Base-by-base conservation (phyloP, 495 filamentous ascomycete genomes). In the Pseudomonodictys pantanalensis region DNA sequence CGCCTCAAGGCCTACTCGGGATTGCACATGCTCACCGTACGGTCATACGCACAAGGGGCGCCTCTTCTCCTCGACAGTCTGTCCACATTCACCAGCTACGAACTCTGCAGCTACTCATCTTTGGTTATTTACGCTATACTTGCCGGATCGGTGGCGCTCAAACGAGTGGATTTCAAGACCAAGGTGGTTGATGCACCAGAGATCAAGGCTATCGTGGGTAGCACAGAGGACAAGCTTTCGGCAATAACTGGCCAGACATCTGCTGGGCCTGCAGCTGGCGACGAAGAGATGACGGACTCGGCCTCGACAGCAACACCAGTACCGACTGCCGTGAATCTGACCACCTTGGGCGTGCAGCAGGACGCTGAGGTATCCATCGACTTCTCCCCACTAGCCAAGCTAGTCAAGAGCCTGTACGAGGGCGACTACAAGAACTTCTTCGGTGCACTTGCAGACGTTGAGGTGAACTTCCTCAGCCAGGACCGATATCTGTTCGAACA, bases 71-170 rank as follows among this genome's bases (percentile, higher is more conserved):
- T 98, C 52, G 93, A 98, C 77, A 92, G 88, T 69, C 77, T 98
- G 58, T 96, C 92, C 23, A 98, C 93, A n/a, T 98, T 98, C 73
- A 98, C 93, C 46, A 95, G 90, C 68, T 96, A 95, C 77, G 93
- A 98, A 74, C 82, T 98, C 29, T 98, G 93, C 83, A 90, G 83
- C 58, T 98, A 98, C 78, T 92, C 90, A 42, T 85, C 85, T 25
- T 82, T 98, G 22, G 93, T 98, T 38, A 84, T 98, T 57, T 98
- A 97, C 79, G 88, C 95, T 1, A 91, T 97, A 39, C 85, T 98
- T 43, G 91, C 93, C 33, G 93, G 93, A 53, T 93, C 92, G 3
- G 83, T 97, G 51, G 92, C 92, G 28, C 81, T 98, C 50, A 96
- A 96, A 78, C 86, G 93, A 41, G 90, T 97, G 10, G 93, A 98